phyloP scores from a whole-genome alignment of 768 basidiomycete species.

The Lactifluus echinatus region DNA sequence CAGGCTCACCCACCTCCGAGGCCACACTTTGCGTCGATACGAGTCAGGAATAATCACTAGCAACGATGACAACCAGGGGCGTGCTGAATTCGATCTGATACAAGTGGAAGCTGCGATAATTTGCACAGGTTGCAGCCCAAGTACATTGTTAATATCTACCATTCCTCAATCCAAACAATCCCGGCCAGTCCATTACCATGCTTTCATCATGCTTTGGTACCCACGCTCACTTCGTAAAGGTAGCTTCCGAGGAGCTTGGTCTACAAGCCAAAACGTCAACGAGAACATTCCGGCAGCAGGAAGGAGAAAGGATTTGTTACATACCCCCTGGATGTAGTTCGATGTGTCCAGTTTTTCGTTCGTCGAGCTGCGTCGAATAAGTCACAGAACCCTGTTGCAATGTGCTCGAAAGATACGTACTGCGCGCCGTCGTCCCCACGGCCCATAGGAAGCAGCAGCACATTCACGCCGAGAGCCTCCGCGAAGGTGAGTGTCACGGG shows the following conservation, averaged over 20 bases:
- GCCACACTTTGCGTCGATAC: too few species aligned
- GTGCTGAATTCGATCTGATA: too few species aligned
- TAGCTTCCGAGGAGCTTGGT: slow-evolving; percentile 16
- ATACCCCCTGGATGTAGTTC: slow-evolving; percentile 82
- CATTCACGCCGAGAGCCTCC: slow-evolving; percentile 68
- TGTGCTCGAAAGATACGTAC: slow-evolving; percentile 35
- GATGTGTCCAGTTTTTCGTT: slow-evolving; percentile 91
- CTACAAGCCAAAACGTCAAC: neutral
- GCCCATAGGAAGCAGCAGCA: too few species aligned
- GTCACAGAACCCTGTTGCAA: neutral
- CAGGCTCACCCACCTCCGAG: too few species aligned
- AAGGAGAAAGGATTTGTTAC: slow-evolving; percentile 21
- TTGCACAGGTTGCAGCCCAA: too few species aligned
- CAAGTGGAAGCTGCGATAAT: too few species aligned
- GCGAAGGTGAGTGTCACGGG: slow-evolving; percentile 93
- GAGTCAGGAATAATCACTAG: too few species aligned
- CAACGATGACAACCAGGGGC: too few species aligned
- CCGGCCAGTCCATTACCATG: too few species aligned
- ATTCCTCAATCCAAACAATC: too few species aligned
- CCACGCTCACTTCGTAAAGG: slow-evolving; percentile 2
- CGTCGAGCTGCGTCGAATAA: slow-evolving; percentile 49
- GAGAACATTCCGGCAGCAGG: neutral
- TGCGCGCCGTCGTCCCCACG: slow-evolving; percentile 39
- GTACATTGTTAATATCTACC: too few species aligned
- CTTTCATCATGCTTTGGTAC: neutral